Conservation (phyloP, 495 filamentous ascomycete species). For the Talaromyces liani region DNA sequence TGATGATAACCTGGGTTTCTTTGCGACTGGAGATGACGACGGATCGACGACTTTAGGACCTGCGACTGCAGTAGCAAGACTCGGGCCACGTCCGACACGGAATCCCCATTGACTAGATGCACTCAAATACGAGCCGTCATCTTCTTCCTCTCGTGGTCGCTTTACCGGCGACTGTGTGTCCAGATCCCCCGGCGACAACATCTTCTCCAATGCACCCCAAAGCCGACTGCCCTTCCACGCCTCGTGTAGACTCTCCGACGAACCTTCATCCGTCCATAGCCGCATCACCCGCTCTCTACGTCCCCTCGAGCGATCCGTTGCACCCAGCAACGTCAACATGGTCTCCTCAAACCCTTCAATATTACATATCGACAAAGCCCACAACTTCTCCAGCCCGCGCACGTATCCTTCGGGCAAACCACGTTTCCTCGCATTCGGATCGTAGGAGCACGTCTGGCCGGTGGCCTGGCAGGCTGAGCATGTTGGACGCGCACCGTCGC, state of each 20-base stretch:
- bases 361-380: constrained; percentile 39
- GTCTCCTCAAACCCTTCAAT: constrained; percentile 43
- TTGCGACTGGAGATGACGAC: constrained; percentile 17
- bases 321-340: constrained; percentile 35
- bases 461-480: constrained; percentile 59
- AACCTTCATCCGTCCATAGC: constrained; percentile 43
- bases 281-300: constrained; percentile 28
- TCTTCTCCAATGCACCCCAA: constrained; percentile 44
- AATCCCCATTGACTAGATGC: constrained; percentile 28
- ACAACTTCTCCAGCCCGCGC: constrained; percentile 37
- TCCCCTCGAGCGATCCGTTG: constrained; percentile 26
- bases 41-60: constrained; percentile 27
- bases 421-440: constrained; percentile 63
- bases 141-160: constrained; percentile 30
- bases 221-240: constrained; percentile 51
- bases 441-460: constrained; percentile 57
- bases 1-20: constrained; percentile 22
- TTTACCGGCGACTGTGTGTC: constrained; percentile 22
- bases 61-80: constrained; percentile 20
- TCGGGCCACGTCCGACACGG: constrained; percentile 23
- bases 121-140: constrained; percentile 13
- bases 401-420: constrained; percentile 46
- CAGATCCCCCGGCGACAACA: constrained; percentile 38
- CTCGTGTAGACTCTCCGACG: constrained; percentile 48
- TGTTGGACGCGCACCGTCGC: constrained; percentile 56